These are phyloP conservation scores for Ceratobasidium sp. DNA, from an alignment of 1,284 basidiomycete species.

Conservation along the genomic window DNA sequence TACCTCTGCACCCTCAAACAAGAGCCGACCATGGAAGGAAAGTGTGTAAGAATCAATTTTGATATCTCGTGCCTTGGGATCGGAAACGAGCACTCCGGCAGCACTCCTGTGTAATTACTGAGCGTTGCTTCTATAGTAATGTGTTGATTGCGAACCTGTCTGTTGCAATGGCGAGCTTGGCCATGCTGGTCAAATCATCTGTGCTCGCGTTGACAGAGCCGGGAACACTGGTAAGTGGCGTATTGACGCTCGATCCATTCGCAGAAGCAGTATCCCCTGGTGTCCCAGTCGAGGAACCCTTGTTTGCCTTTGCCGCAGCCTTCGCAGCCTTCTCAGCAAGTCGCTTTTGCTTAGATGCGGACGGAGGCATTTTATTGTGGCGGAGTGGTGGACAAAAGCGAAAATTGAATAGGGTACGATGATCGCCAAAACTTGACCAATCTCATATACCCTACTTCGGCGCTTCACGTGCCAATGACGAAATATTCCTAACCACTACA, in stretches of 20 bases:
- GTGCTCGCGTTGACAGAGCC: constrained; percentile 72
- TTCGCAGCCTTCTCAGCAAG: constrained; percentile 90
- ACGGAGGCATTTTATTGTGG: constrained; percentile 64
- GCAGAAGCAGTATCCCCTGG: constrained; percentile 69
- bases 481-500: background rate
- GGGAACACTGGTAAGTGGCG: constrained; percentile 72
- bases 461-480: constrained; percentile 20
- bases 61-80: constrained; percentile 91
- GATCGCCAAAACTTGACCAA: constrained; percentile 27
- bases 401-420: constrained; percentile 39
- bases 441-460: constrained; percentile 23
- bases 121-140: background rate
- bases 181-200: constrained; percentile 79
- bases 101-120: constrained; percentile 64
- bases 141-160: constrained; percentile 65
- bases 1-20: constrained; percentile 88
- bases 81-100: constrained; percentile 89
- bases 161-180: constrained; percentile 83
- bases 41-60: constrained; percentile 96
- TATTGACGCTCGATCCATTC: constrained; percentile 62
- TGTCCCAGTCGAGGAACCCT: constrained; percentile 56
- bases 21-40: constrained; percentile 94
- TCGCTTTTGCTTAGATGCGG: constrained; percentile 82
- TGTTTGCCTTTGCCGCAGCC: constrained; percentile 59
- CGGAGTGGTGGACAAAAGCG: constrained; percentile 22